Base-by-base conservation (phyloP, 2,329 filamentous ascomycete species). In the Xylariaceae sp. region DNA sequence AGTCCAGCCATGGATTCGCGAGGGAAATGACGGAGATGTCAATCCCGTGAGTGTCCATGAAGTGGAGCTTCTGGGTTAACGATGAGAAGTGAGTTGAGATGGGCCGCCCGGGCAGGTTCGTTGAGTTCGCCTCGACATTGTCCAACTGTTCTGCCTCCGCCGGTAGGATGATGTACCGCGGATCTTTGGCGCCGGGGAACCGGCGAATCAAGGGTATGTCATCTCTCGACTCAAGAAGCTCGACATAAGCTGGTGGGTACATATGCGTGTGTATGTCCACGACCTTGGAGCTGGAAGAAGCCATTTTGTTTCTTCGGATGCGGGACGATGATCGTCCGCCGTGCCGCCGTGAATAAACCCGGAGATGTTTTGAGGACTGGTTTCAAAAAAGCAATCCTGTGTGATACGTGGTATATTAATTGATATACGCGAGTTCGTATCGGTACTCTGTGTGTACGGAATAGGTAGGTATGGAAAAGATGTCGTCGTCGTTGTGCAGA, bases 1-100 rank as follows among this genome's bases (percentile, higher is more conserved):
- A 97, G 74, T 97, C 92, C 1, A 97, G 82, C 92, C 92, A 97
- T 0, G 92, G 92, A 70, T 97, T 97, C 11, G 92, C 92, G 18
- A 96, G 84, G 0, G 90, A 94, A 63, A 97, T 85, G 54, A 96
- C 89, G 1, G 89, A 94, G 64, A 88, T 85, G 73, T 88, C 83
- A 72, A 97, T 96, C 56, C 78, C 78, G 75, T 97, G 92, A 13
- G 80, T 83, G 72, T 91, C 82, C 92, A 97, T 97, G 76, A 97
- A 96, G 53, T 84, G 80, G 11, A 96, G 80, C 71, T 96, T 97
- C 67, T 90, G 81, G 13, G 79, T 76, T 59, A 96, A 86, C 50
- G 90, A 89, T 63, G 87, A 90, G 78, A 93, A 97, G 68, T 92
- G 89, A 0, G 85, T 79, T 18, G 91, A 93, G 49, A 97, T 84